Conservation (phyloP, 306 rosid genomes). For the Dryas drummondii region DNA sequence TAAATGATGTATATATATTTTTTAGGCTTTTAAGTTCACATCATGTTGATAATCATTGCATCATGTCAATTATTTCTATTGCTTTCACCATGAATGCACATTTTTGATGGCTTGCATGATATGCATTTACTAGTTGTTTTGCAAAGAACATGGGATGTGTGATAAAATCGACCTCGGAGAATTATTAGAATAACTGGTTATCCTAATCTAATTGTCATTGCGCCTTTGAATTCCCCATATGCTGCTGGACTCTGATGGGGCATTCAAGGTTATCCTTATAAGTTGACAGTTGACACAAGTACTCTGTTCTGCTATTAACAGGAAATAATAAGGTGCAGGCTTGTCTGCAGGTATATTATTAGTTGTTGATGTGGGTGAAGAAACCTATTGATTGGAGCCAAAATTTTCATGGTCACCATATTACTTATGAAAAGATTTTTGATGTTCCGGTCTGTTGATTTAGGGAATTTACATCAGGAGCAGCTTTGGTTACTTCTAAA, state of each 20-base stretch:
- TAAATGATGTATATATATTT: too few species aligned
- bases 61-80: too few species aligned
- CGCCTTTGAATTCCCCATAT: not conserved
- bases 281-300: not conserved
- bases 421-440: not conserved
- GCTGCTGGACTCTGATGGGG: not conserved
- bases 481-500: not conserved
- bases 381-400: not conserved
- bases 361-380: not conserved
- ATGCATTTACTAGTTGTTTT: not conserved
- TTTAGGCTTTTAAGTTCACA: too few species aligned
- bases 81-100: too few species aligned
- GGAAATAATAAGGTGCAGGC: not conserved
- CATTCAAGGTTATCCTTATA: not conserved
- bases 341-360: not conserved
- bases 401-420: not conserved
- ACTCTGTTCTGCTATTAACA: not conserved
- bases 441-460: not conserved
- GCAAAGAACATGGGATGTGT: conserved; percentile 3
- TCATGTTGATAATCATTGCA: not conserved
- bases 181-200: not conserved
- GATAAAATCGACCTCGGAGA: not conserved
- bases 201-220: not conserved
- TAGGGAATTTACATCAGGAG: not conserved
- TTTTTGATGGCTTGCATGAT: too few species aligned